These are phyloP conservation scores for Phaeophleospora eucalypticola DNA, from an alignment of 2,329 filamentous ascomycete species.

Conservation along the genomic window DNA sequence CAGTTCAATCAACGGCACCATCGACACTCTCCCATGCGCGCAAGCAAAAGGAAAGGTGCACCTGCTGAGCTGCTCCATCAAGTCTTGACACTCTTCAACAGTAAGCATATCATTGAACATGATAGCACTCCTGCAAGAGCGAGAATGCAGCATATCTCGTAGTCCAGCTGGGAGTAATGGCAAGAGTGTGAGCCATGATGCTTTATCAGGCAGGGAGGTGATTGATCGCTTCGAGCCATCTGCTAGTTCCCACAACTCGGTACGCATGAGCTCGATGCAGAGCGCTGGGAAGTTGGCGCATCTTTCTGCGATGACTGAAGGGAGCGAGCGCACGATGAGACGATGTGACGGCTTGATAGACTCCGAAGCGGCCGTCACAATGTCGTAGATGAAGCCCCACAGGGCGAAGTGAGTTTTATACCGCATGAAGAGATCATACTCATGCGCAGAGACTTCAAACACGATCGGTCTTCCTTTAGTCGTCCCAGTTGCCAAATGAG, in stretches of 20 bases:
- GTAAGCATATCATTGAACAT: slow-evolving; percentile 77
- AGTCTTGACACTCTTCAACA: slow-evolving; percentile 51
- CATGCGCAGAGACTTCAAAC: slow-evolving; percentile 62
- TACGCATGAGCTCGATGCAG: slow-evolving; percentile 68
- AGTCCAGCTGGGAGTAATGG: slow-evolving; percentile 37
- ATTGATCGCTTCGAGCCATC: slow-evolving; percentile 34
- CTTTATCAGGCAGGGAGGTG: slow-evolving; percentile 1
- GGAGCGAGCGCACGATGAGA: slow-evolving; percentile 55
- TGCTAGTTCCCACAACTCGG: slow-evolving; percentile 65
- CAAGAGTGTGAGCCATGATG: slow-evolving; percentile 13
- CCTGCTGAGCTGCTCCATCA: slow-evolving; percentile 55
- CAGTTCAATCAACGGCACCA: slow-evolving; percentile 42
- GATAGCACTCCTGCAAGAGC: slow-evolving; percentile 73
- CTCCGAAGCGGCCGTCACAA: slow-evolving; percentile 23
- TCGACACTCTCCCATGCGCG: slow-evolving; percentile 64
- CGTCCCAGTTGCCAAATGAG: slow-evolving; percentile 6
- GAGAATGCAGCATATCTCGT: slow-evolving; percentile 70
- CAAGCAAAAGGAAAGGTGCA: slow-evolving; percentile 78
- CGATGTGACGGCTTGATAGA: slow-evolving; percentile 2
- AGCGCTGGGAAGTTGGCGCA: slow-evolving; percentile 69
- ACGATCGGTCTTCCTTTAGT: slow-evolving; percentile 50
- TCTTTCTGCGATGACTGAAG: slow-evolving; percentile 68
- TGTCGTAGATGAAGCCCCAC: slow-evolving; percentile 72
- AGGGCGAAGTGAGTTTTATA: slow-evolving; percentile 56
- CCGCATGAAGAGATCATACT: slow-evolving; percentile 55